Percentiles rank a stretch among this genome's conserved stretches.
phyloP scores from a whole-genome alignment of 495 filamentous ascomycete species.

The Parathielavia appendiculata region DNA sequence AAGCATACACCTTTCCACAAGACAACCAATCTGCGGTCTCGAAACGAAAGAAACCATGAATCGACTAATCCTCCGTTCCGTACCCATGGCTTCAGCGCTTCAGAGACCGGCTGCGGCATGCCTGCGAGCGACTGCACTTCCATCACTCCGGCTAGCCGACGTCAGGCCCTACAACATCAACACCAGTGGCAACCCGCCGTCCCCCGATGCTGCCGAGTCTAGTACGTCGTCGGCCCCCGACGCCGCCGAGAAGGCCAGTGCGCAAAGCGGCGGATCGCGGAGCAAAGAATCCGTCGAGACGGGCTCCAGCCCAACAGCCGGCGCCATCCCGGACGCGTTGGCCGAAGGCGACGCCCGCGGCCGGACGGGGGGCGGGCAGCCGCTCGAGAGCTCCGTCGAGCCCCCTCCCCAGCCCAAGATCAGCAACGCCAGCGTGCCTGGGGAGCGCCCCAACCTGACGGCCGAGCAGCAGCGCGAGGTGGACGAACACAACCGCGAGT shows the following conservation, averaged over 20 bases:
- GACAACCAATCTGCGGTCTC: too few species aligned
- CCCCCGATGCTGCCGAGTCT: conserved; percentile 30
- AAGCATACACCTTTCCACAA: too few species aligned
- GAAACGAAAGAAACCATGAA: conserved; percentile 10
- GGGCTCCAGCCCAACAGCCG: conserved; percentile 23
- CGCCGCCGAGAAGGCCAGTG: conserved; percentile 36
- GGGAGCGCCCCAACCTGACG: conserved; percentile 32
- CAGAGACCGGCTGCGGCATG: not conserved
- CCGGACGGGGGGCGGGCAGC: conserved; percentile 37
- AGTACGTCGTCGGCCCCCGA: conserved; percentile 22
- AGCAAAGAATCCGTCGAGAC: conserved; percentile 39
- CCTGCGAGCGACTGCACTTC: not conserved
- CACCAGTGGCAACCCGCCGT: conserved; percentile 10
- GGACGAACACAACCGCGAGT: conserved; percentile 47
- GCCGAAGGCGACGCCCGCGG: conserved; percentile 33
- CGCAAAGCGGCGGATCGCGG: conserved; percentile 42
- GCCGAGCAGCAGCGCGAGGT: conserved; percentile 47
- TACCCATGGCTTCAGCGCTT: not conserved
- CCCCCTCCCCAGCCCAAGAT: conserved; percentile 44
- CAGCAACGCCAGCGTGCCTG: conserved; percentile 36
- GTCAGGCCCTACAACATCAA: not conserved
- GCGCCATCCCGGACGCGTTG: conserved; percentile 21
- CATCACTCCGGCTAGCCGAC: not conserved
- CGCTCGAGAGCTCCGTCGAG: conserved; percentile 38
- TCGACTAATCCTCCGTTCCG: conserved; percentile 8